Conservation (phyloP, 169 alveolate genomes). For the Eimeria acervulina region DNA sequence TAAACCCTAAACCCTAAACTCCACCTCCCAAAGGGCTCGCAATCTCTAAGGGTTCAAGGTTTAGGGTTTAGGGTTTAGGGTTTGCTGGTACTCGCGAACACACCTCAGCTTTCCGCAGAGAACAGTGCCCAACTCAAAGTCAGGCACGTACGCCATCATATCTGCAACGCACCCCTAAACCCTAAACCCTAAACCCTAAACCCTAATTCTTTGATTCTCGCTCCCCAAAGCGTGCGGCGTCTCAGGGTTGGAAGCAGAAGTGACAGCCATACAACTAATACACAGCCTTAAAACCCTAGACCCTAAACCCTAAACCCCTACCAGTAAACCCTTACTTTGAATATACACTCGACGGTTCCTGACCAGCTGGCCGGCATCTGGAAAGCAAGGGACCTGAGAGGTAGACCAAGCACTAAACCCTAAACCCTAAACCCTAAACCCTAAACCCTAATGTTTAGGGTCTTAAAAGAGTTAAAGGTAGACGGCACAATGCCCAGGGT, state of each 20-base stretch:
- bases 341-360: conserved; percentile 70
- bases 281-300: not conserved
- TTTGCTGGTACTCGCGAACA: not conserved
- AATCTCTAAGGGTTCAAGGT: not conserved
- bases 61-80: conserved; percentile 44
- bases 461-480: no score
- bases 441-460: no score
- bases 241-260: not conserved
- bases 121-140: not conserved
- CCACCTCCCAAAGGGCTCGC: not conserved
- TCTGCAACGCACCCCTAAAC: conserved; percentile 11
- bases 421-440: conserved; percentile 40
- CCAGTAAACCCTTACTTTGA: conserved; percentile 17
- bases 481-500: not conserved
- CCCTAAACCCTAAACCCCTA: conserved; percentile 28
- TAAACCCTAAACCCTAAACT: conserved; percentile 10
- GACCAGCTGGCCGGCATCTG: conserved; percentile 68
- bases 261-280: not conserved
- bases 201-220: not conserved
- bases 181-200: conserved; percentile 38
- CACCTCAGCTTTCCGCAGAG: conserved; percentile 29
- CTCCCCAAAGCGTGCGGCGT: not conserved
- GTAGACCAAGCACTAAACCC: conserved; percentile 2
- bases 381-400: conserved; percentile 65
- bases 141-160: conserved; percentile 60